Percentiles rank a stretch among this genome's conserved stretches.
These are phyloP conservation scores for Kwoniella dendrophila DNA, from an alignment of 768 basidiomycete species.

Conservation along the genomic window DNA sequence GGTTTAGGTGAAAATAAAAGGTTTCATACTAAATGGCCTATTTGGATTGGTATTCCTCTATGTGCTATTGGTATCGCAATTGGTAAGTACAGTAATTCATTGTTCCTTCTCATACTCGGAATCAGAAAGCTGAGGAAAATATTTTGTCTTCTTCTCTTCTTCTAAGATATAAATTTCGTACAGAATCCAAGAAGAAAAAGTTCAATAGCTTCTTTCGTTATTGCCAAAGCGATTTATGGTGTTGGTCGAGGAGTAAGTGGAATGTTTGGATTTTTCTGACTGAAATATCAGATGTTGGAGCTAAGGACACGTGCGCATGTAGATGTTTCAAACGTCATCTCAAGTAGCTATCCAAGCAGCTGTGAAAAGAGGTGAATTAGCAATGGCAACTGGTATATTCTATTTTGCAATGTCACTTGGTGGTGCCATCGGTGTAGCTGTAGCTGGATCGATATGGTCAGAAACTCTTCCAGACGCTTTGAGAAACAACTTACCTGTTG, in stretches of 20 bases:
- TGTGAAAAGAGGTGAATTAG: conserved; percentile 13
- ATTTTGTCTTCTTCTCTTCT: no score
- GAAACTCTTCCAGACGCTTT: conserved; percentile 8
- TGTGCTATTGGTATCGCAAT: conserved; percentile 12
- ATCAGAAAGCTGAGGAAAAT: no score
- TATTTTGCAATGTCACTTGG: conserved; percentile 20
- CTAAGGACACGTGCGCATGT: neutral
- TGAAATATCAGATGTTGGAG: no score
- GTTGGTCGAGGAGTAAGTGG: conserved; percentile 14
- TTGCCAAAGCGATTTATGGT: conserved; percentile 18
- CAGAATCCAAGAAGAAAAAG: conserved; percentile 11
- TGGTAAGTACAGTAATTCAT: conserved; percentile 2
- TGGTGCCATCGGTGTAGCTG: conserved; percentile 16
- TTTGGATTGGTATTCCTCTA: conserved; percentile 13
- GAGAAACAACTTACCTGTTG: conserved; percentile 5
- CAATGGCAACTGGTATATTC: conserved; percentile 17
- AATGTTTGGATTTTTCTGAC: neutral
- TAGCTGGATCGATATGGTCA: conserved; percentile 13
- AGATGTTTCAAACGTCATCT: conserved; percentile 18
- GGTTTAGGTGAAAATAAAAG: conserved; percentile 2
- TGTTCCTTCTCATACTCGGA: no score
- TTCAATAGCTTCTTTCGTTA: conserved; percentile 16
- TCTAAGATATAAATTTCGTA: conserved; percentile 17
- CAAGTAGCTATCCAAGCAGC: conserved; percentile 19
- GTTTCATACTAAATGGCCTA: conserved; percentile 16